Evolutionary conservation across 345 rosid species (phyloP), one percentile per base, ranked within the genome.

Genomic region (Populus nigra): DNA sequence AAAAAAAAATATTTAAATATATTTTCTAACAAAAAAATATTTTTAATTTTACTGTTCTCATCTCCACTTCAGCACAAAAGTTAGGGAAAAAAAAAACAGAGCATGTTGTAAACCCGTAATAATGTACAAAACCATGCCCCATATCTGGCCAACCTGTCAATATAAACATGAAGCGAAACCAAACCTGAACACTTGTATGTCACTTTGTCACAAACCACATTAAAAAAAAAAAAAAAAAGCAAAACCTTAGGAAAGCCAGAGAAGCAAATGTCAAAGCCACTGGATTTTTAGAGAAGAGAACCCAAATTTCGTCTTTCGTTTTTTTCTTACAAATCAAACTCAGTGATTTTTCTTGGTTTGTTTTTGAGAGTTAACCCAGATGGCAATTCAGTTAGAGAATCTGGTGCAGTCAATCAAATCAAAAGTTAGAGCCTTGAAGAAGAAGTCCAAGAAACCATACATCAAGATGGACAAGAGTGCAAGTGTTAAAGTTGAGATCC

Each of bases 401-500:
- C 78, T 96, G 82, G 87, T 96, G 86, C 86, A 93, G 86, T 87
- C 97, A 35, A 94, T 96, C 57, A 93, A 92, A 86, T 91, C 98
- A 23, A 96, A 96, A 90, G 94, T 96, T 31, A 76, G 91, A 69
- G 79, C 89, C 13, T 63, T 81, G 85, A 84, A 80, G 85, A 84
- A 80, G 77, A 77, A 88, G 79, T 87, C 86, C 78, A 88, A 86
- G 83, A 93, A 94, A 76, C 86, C 97, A 13, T 96, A 96, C 86
- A 76, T 89, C 23, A 93, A 91, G 78, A 92, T 96, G 94, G 97
- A 89, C 78, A 95, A 93, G 83, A 93, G 97, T 84, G 81, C 96
- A 0, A 96, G 99, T 72, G 98, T 93, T n/a, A 92, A 82, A 83
- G 98, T 93, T 1, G 97, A 94, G 88, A 96, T 96, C 80, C 91